These are phyloP conservation scores for Sarocladiaceae sp. DNA, from an alignment of 2,329 filamentous ascomycete genomes.

Conservation along the genomic window DNA sequence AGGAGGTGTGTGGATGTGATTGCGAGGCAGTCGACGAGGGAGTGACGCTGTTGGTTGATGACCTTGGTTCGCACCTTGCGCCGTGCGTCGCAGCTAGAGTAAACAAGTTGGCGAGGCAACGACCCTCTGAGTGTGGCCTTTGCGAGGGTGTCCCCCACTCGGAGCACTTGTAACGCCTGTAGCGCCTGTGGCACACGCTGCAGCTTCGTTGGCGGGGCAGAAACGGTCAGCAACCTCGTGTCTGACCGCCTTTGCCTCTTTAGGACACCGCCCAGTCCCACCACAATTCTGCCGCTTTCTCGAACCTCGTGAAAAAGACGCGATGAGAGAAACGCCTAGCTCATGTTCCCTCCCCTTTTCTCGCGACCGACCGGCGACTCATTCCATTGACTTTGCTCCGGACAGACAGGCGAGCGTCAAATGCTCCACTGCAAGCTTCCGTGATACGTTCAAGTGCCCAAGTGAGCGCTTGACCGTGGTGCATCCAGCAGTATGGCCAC, in stretches of 20 bases:
- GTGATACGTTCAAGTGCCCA: conserved; percentile 4
- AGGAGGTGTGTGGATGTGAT: conserved; percentile 2
- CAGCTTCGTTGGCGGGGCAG: conserved; percentile 8
- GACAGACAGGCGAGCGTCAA: neutral
- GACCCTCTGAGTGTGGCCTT: neutral
- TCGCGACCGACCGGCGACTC: neutral
- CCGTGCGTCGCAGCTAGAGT: conserved; percentile 11
- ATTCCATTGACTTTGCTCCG: neutral
- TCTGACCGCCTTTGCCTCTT: conserved; percentile 1
- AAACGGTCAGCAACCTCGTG: neutral
- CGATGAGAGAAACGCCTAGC: neutral
- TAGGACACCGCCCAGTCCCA: neutral
- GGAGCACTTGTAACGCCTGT: too few relatives aligned
- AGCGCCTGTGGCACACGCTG: neutral
- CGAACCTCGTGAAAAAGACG: conserved; percentile 3
- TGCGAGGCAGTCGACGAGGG: neutral
- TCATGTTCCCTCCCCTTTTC: neutral
- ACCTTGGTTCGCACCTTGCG: conserved; percentile 2
- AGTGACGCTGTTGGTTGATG: conserved; percentile 1
- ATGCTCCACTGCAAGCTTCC: neutral
- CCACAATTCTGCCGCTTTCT: conserved; percentile 7
- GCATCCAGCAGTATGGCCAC: neutral
- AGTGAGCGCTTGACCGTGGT: conserved; percentile 5
- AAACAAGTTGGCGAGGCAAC: conserved; percentile 21
- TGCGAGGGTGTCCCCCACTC: too few relatives aligned